Evolutionary conservation across 2,329 filamentous ascomycete species (phyloP), one percentile per base, ranked within the genome.

Genomic region (Stenocarpella maydis): DNA sequence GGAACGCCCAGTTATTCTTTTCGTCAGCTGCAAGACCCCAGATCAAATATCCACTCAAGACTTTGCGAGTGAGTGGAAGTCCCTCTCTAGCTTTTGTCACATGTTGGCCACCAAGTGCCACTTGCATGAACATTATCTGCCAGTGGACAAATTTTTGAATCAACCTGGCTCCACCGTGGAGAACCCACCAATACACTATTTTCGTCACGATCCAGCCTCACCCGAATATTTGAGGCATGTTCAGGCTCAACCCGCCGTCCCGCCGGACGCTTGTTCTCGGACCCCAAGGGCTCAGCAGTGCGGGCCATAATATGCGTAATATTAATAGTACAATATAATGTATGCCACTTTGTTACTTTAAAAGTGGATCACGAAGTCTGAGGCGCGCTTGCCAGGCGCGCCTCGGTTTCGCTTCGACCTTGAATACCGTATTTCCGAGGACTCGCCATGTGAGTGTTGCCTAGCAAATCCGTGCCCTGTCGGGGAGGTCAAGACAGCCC

Each of bases 381-480:
- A 49, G 31, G 52, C 64, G 19, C 41, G 52, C 3, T 10, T 58
- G 21, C 21, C 31, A 58, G 41, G 12, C 26, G 41, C 50, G 17
- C 65, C 65, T 10, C 58, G 52, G 41, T 50, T 58, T 6, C 39
- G 21, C 4, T 28, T 17, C 31, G 64, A 66, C 31, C 21, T 49
- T 9, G 52, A 31, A 4, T 21, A 43, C 28, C 26, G 31, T 7
- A 49, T 8, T 4, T 34, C 64, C 15, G 52, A 21, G n/a, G 65
- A 21, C 15, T 58, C 50, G 52, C 52, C 15, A 28, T 67, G 31
- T 45, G 65, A 58, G n/a, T 67, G 19, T 41, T 67, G 41, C 41
- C n/a, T n/a, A 47, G 31, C 41, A 26, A 21, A 17, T n/a, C 15
- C 41, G 17, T 14, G 8, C n/a, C 21, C 9, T 15, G 55, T 31